Evolutionary conservation across 73 alveolate species (phyloP).

Genomic region (Paramecium tetraurelia): DNA sequence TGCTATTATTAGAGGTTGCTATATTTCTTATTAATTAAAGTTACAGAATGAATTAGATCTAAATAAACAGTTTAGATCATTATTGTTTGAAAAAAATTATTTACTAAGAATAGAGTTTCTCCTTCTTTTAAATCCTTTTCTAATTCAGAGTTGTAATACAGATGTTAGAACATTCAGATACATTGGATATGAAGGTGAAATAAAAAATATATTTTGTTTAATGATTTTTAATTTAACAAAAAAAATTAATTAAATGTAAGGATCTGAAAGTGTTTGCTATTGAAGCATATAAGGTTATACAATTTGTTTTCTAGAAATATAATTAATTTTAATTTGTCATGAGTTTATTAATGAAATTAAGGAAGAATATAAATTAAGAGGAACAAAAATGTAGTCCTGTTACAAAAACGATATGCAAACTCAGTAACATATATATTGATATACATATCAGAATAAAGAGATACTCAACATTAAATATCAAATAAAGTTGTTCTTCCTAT

Average conservation of each 20-base stretch:
- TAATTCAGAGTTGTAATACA: background rate
- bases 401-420: constrained; percentile 21
- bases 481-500: background rate
- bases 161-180: too few relatives aligned
- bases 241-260: background rate
- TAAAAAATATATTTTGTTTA: background rate
- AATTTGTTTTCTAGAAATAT: background rate
- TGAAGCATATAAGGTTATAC: background rate
- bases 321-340: background rate
- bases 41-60: too few relatives aligned
- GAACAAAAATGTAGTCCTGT: background rate
- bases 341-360: background rate
- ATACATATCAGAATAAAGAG: background rate
- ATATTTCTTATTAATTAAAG: too few relatives aligned
- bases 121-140: background rate
- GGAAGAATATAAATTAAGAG: background rate
- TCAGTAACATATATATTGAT: background rate
- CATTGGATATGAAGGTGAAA: too few relatives aligned
- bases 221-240: background rate
- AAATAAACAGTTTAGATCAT: too few relatives aligned
- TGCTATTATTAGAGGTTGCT: too few relatives aligned
- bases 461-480: background rate
- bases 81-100: too few relatives aligned
- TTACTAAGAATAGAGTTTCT: too few relatives aligned
- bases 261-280: background rate